Conservation (phyloP, 306 rosid species). For the Cucurbita maxima region DNA sequence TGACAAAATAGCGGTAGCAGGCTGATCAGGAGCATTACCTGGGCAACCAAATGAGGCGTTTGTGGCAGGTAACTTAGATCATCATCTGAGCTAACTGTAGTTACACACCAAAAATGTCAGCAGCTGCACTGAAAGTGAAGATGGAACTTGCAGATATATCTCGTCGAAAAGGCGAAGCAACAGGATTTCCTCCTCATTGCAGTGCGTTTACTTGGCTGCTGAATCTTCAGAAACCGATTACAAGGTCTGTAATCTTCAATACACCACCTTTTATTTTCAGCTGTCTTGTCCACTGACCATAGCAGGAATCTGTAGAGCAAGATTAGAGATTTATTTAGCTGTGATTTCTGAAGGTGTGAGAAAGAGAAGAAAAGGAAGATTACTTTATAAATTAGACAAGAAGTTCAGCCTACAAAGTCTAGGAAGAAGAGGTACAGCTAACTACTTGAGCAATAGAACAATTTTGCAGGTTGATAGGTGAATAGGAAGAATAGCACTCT, state of each 20-base stretch:
- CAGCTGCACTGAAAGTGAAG: neutral
- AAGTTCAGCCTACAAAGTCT: neutral
- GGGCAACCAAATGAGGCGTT: neutral
- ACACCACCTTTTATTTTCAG: neutral
- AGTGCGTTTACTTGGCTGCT: neutral
- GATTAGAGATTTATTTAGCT: neutral
- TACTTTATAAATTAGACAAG: neutral
- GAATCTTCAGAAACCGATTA: neutral
- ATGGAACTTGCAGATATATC: neutral
- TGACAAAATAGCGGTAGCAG: neutral
- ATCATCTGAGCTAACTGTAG: neutral
- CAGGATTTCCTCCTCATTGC: neutral
- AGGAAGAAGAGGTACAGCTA: neutral
- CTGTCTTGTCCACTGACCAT: neutral
- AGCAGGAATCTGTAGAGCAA: neutral
- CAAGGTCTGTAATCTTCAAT: neutral
- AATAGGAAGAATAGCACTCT: too few relatives aligned
- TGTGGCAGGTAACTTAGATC: conserved; percentile 3
- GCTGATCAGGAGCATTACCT: neutral
- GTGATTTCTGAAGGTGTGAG: neutral
- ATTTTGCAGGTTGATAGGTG: too few relatives aligned
- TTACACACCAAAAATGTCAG: neutral
- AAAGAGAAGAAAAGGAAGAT: neutral
- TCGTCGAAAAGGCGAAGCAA: too few relatives aligned
- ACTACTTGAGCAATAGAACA: too few relatives aligned